A percentile compares a stretch with the other conserved stretches of the same genome.
These are phyloP conservation scores for Escovopsis sp. DNA, from an alignment of 2,329 filamentous ascomycete genomes.

Conservation along the genomic window DNA sequence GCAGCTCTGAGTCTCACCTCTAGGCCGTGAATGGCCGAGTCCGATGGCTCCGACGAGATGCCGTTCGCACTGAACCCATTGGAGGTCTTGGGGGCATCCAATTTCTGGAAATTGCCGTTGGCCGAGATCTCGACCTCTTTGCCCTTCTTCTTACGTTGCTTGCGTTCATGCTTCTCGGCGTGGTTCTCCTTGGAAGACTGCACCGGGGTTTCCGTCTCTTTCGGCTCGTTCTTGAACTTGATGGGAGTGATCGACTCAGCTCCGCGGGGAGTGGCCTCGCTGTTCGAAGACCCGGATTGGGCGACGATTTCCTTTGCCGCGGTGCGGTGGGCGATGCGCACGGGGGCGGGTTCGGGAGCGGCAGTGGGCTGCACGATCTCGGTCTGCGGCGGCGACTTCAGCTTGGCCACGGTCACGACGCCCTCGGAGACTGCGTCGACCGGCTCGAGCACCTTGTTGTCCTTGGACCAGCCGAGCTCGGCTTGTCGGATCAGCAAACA, in stretches of 20 bases:
- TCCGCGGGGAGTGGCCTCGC: slow-evolving; percentile 16
- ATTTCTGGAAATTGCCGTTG: slow-evolving; percentile 24
- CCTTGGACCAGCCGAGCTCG: slow-evolving; percentile 81
- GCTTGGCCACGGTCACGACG: slow-evolving; percentile 58
- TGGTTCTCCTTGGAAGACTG: slow-evolving; percentile 24
- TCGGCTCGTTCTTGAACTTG: slow-evolving; percentile 29
- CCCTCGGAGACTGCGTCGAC: slow-evolving; percentile 64
- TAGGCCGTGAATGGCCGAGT: slow-evolving; percentile 38
- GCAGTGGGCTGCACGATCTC: slow-evolving; percentile 16
- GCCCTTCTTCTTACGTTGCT: slow-evolving; percentile 54
- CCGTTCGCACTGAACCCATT: slow-evolving; percentile 11
- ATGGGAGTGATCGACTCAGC: slow-evolving; percentile 18
- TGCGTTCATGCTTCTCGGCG: slow-evolving; percentile 47
- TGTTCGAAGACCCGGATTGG: slow-evolving; percentile 10
- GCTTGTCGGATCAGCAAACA: slow-evolving; percentile 73
- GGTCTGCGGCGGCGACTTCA: slow-evolving; percentile 38
- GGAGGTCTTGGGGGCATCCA: slow-evolving; percentile 17
- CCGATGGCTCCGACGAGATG: slow-evolving; percentile 32
- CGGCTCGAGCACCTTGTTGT: slow-evolving; percentile 72
- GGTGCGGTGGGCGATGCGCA: slow-evolving; percentile 21
- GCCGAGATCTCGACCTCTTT: slow-evolving; percentile 31
- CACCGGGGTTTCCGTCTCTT: slow-evolving; percentile 31
- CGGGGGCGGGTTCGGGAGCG: slow-evolving; percentile 19
- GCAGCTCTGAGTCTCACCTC: slow-evolving; percentile 35
- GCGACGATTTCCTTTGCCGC: slow-evolving; percentile 21